Percentiles rank a stretch among this genome's conserved stretches.
phyloP scores from a whole-genome alignment of 2,329 filamentous ascomycete genomes.

The Colletotrichum destructivum region DNA sequence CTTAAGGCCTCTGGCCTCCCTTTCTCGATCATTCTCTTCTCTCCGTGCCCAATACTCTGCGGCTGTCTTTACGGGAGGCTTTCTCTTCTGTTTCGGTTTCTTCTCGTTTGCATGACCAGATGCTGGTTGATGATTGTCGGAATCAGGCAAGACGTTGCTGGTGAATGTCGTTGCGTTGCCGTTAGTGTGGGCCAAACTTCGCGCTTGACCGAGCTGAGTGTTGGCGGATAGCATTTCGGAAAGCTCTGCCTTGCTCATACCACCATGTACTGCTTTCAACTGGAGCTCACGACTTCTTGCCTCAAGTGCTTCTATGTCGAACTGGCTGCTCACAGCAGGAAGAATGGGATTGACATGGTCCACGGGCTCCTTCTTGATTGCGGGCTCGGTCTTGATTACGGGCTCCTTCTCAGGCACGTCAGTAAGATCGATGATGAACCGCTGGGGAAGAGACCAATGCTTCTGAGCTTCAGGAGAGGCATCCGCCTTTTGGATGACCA shows the following conservation, averaged over 20 bases:
- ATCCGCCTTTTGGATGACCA: background rate
- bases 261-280: background rate
- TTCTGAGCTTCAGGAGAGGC: background rate
- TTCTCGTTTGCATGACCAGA: background rate
- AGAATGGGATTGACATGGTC: no score
- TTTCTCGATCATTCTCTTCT: background rate
- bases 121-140: background rate
- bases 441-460: background rate
- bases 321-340: rapidly evolving
- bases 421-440: background rate
- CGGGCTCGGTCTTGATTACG: background rate
- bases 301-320: background rate
- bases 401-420: background rate
- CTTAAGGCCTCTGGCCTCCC: background rate
- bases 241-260: background rate
- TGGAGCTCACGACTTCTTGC: background rate
- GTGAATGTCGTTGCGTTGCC: background rate
- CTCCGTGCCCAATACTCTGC: constrained; percentile 5
- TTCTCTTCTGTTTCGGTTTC: background rate
- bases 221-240: background rate
- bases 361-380: background rate
- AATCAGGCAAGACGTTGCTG: no score
- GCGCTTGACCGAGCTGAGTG: background rate
- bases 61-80: background rate
- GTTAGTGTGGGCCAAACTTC: background rate